phyloP scores from a whole-genome alignment of 1,284 basidiomycete species.

The Austroboletus novae-zelandiae region DNA sequence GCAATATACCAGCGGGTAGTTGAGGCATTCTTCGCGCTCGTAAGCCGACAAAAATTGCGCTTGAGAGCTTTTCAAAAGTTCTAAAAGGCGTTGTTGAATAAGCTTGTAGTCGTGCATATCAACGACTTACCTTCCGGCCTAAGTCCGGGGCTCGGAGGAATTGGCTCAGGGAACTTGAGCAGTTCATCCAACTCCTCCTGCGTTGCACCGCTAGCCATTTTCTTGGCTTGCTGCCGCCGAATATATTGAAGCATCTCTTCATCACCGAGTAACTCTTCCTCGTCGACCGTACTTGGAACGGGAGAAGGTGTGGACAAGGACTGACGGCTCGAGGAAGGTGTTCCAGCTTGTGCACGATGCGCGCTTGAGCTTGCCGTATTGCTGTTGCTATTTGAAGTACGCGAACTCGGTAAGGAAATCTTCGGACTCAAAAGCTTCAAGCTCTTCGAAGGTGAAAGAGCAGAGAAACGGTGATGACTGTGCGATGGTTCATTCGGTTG shows the following conservation, averaged over 20 bases:
- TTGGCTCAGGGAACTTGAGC: slow-evolving; percentile 90
- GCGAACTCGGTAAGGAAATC: slow-evolving; percentile 57
- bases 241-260: slow-evolving; percentile 98
- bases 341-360: slow-evolving; percentile 50
- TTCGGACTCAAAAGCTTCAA: slow-evolving; percentile 78
- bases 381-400: slow-evolving; percentile 44
- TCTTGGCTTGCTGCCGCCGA: slow-evolving; percentile 84
- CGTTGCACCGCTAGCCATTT: slow-evolving; percentile 77
- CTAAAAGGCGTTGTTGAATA: slow-evolving; percentile 37
- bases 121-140: slow-evolving; percentile 67
- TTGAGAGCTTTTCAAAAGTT: slow-evolving; percentile 59
- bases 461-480: slow-evolving; percentile 66
- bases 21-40: slow-evolving; percentile 89
- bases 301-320: slow-evolving; percentile 82
- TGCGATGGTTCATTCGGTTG: slow-evolving; percentile 31
- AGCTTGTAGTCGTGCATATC: background rate
- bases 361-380: slow-evolving; percentile 48
- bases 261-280: slow-evolving; percentile 90
- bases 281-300: slow-evolving; percentile 70
- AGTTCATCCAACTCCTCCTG: slow-evolving; percentile 88
- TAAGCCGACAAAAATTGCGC: slow-evolving; percentile 74
- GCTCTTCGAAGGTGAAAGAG: slow-evolving; percentile 77
- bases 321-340: slow-evolving; percentile 72
- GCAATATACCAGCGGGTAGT: slow-evolving; percentile 85
- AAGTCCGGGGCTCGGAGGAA: slow-evolving; percentile 65